Evolutionary conservation across 768 basidiomycete species (phyloP), one percentile per base, ranked within the genome.

Genomic region (Pluteus cervinus): DNA sequence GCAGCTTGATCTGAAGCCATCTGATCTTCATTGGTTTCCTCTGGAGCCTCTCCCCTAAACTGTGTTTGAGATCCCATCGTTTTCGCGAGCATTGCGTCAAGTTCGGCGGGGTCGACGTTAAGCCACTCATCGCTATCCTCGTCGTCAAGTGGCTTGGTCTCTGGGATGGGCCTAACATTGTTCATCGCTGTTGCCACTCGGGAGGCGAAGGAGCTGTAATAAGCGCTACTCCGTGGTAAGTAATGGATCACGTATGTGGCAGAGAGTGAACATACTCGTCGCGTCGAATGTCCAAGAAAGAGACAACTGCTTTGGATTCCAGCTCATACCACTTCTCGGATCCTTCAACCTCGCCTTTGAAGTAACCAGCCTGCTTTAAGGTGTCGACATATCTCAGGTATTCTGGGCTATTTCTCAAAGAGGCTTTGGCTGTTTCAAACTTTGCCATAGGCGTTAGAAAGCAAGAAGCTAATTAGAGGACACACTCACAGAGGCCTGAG

Each of bases 91-190:
- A 84, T 71, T 8, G 70, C 68, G 49, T 97, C 91, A 45, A 96
- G 77, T 52, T 81, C 75, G 30, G 79, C 69, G 0, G 76, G 69
- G 40, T 88, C 76, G 22, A 97, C 64, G 36, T 78, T 79, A n/a
- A 97, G 64, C 96, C 96, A 99, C 1, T 73, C 73, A 43, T 94
- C 91, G 18, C 86, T 82, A 53, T 93, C 89, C n/a, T 60, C 58
- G 5, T 58, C 61, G 34, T 53, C 44, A 9, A 55, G 26, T n/a
- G n/a, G 43, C 0, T 51, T 24, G 7, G 42, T 35, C 33, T 55
- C 51, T 9, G 49, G 41, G 14, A 53, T 43, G 16, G 57, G 55
- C 9, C 63, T 49, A 6, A 69, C 62, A 33, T 60, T 62, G 3
- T 62, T 59, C 38, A 92, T 55, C 0, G 86, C 85, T 0, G 65